Percentiles rank a stretch among this genome's conserved stretches.
Conservation (phyloP, 1,284 basidiomycete genomes). For the Pulchroboletus neoregius region DNA sequence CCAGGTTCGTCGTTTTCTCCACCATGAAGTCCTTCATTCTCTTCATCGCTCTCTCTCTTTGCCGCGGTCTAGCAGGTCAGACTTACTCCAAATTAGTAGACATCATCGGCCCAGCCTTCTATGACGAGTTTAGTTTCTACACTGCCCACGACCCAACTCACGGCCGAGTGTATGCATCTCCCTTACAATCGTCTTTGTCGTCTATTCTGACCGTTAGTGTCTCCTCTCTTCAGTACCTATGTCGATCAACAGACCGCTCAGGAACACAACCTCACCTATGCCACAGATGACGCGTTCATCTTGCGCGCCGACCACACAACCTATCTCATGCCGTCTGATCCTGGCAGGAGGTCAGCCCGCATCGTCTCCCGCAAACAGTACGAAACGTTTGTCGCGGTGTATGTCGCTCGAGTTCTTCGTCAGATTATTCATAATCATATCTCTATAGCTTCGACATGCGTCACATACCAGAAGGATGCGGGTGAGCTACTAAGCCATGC, state of each 20-base stretch:
- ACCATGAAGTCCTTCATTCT: slow-evolving; percentile 10
- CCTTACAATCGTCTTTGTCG: background rate
- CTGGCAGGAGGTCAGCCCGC: slow-evolving; percentile 30
- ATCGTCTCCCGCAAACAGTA: slow-evolving; percentile 21
- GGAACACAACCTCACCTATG: slow-evolving; percentile 33
- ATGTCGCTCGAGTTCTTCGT: slow-evolving; percentile 2
- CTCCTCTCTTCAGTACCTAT: slow-evolving; percentile 30
- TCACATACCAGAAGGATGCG: slow-evolving; percentile 30
- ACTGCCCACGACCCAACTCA: slow-evolving; percentile 34
- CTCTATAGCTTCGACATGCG: slow-evolving; percentile 24
- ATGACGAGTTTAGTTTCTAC: slow-evolving; percentile 32
- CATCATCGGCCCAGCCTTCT: slow-evolving; percentile 30
- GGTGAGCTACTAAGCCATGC: slow-evolving; percentile 16
- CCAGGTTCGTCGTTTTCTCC: background rate
- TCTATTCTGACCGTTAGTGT: background rate
- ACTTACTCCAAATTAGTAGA: slow-evolving; percentile 18
- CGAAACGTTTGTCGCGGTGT: slow-evolving; percentile 19
- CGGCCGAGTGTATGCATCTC: slow-evolving; percentile 32
- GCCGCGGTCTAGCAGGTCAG: slow-evolving; percentile 3
- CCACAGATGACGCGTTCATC: slow-evolving; percentile 30
- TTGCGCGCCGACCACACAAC: slow-evolving; percentile 36
- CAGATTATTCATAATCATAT: background rate
- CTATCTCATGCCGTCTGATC: slow-evolving; percentile 19
- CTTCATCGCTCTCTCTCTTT: background rate
- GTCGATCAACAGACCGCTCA: slow-evolving; percentile 31